These are phyloP conservation scores for Lathyrus tuberosus DNA, from an alignment of 306 rosid species.

Conservation along the genomic window DNA sequence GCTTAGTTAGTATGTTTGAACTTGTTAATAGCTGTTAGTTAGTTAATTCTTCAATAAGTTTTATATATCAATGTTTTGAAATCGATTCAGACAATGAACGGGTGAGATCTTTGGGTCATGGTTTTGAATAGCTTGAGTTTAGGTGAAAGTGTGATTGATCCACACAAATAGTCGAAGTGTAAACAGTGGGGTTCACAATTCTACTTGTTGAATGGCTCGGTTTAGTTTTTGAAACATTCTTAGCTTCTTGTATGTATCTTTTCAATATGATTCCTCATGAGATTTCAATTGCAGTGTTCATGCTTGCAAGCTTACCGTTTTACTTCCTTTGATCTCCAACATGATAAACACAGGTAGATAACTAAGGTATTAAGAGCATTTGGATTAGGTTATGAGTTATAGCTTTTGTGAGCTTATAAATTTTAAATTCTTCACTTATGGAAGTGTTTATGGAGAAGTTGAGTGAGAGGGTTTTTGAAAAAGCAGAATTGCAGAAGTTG, in stretches of 20 bases:
- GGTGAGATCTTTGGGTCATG: not conserved
- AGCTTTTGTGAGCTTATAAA: not conserved
- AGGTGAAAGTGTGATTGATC: not conserved
- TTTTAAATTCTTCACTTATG: not conserved
- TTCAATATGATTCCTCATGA: not conserved
- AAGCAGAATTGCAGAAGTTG: not conserved
- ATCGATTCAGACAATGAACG: too few species aligned
- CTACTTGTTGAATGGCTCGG: too few species aligned
- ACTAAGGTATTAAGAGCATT: not conserved
- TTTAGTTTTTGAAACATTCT: not conserved
- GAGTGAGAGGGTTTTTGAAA: not conserved
- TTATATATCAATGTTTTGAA: too few species aligned
- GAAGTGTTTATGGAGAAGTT: not conserved
- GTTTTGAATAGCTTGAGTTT: not conserved
- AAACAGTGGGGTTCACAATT: too few species aligned
- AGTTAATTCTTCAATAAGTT: not conserved
- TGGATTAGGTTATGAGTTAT: not conserved
- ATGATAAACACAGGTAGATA: not conserved
- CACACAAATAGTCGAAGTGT: too few species aligned
- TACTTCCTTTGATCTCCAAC: not conserved
- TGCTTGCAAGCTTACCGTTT: not conserved
- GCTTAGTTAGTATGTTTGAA: not conserved
- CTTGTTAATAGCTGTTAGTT: not conserved
- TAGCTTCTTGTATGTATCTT: too few species aligned
- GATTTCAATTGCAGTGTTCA: not conserved